Evolutionary conservation across 2,329 filamentous ascomycete genomes (phyloP).

Genomic region (Sphaerulina vaccinii): DNA sequence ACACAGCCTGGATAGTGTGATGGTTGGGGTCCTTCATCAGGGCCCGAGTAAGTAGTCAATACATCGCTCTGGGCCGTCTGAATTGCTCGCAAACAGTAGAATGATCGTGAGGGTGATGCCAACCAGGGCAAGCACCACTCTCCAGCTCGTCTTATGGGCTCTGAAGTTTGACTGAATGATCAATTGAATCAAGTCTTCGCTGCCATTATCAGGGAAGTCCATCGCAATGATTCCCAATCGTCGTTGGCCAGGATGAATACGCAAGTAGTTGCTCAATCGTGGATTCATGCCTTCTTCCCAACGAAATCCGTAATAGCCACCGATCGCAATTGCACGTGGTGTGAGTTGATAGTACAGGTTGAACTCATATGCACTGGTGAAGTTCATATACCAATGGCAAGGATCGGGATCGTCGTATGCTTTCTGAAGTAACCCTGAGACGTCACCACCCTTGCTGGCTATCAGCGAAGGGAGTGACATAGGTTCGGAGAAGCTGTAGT

Average conservation of each 20-base stretch:
- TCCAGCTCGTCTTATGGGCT: neutral
- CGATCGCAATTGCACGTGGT: slow-evolving; percentile 44
- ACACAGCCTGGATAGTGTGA: neutral
- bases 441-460: slow-evolving; percentile 41
- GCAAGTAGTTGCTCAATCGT: slow-evolving; percentile 37
- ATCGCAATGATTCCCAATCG: slow-evolving; percentile 39
- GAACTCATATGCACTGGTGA: slow-evolving; percentile 48
- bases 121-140: neutral
- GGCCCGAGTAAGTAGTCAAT: neutral
- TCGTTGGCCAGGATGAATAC: slow-evolving; percentile 29
- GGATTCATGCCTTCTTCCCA: slow-evolving; percentile 50
- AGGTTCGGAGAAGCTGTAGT: slow-evolving; percentile 46
- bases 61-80: slow-evolving; percentile 48
- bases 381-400: slow-evolving; percentile 45
- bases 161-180: slow-evolving; percentile 45
- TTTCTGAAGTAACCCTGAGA: slow-evolving; percentile 40
- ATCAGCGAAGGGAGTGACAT: slow-evolving; percentile 43
- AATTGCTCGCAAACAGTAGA: slow-evolving; percentile 44
- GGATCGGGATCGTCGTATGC: slow-evolving; percentile 33
- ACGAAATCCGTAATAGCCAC: slow-evolving; percentile 43
- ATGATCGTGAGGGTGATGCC: neutral
- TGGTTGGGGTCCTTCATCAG: neutral
- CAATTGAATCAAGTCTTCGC: slow-evolving; percentile 42
- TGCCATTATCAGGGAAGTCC: slow-evolving; percentile 41
- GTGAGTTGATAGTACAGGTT: slow-evolving; percentile 38